Base-by-base conservation (phyloP, 768 basidiomycete genomes). In the Cystofilobasidium bisporidii region DNA sequence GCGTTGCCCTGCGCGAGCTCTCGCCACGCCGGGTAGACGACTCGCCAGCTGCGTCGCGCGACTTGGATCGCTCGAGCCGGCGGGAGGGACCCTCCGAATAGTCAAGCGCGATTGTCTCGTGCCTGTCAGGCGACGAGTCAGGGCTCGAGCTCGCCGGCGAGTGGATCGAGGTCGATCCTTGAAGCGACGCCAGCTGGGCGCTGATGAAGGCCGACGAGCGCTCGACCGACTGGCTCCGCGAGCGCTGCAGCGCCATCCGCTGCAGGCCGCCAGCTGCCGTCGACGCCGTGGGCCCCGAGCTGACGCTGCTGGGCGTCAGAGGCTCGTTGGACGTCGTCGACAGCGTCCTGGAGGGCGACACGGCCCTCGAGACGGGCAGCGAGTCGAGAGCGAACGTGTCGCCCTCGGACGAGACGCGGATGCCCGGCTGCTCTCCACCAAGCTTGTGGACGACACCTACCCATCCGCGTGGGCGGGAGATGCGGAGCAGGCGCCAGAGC, bases 401-500 rank as follows among this genome's bases (percentile, higher is more conserved):
- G 15, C 86, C 80, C 2, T 84, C 81, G 33, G 50, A 55, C 36
- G 41, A 45, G 40, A 41, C 36, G 38, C 60, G 36, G 26, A 45
- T 41, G 14, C 71, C 86, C 48, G 20, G 63, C 55, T 72, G 67
- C 22, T 84, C 85, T 76, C 86, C 87, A 1, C 86, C 82, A 40
- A 92, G 83, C 72, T 88, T 85, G 50, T 89, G 87, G 20, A 91
- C 82, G 50, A 92, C 81, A 14, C 87, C 80, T 18, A 92, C 83
- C 88, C 89, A 92, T 71, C 83, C 85, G n/a, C 85, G 83, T 14
- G 89, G 89, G 8, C 91, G 82, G 8, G 88, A 83, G 61, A 92
- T 86, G 75, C 91, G 89, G 70, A 91, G 79, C 69, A 85, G 85
- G 67, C 83, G 83, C 89, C 89, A 92, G 8, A 92, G 79, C 87